Evolutionary conservation across 345 rosid species (phyloP), one percentile per base, ranked within the genome.

Genomic region (Euphorbia peplus): DNA sequence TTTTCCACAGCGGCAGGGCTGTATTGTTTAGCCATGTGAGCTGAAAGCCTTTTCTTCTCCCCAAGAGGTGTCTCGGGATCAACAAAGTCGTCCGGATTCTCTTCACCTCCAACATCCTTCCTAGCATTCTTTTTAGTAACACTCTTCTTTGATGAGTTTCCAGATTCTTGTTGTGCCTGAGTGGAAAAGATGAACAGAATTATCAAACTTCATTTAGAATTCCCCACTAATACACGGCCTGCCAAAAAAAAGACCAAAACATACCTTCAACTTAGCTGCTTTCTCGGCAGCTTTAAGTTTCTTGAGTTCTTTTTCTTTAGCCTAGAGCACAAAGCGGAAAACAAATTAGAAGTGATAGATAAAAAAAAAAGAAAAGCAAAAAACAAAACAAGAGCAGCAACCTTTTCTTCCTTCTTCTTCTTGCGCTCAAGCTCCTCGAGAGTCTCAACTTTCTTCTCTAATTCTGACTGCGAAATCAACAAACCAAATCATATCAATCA

Each of bases 401-500:
- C 98, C 87, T 90, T 90, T 71, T 92, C 95, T 66, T 92, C 96
- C 70, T 90, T 92, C 81, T 84, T 92, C 89, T 90, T 90, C 86
- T 92, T 88, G 48, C 91, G 77, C 79, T 92, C 98, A 18, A 84
- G 85, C 22, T 92, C 98, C 70, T 90, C 92, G 12, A 75, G 86
- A 5, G 90, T 86, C 55, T 73, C 82, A 3, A 71, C 75, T 81
- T 83, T 86, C 67, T 77, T 76, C 70, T 84, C 96, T 24, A 24
- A 4, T 63, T 63, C 66, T 24, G 66, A 63, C 66, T 63, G 52
- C 21, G 8, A 63, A 63, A 44, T 42, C 13, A 63, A 53, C 57
- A 53, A 53, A 53, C 26, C 57, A 53, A 53, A 53, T 21, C 28
- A 7, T 22, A 22, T 22, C 28, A 53, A 53, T 11, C 12, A 44